Evolutionary conservation across 2,329 filamentous ascomycete species (phyloP).

Genomic region (Neophaeococcomyces aloes): DNA sequence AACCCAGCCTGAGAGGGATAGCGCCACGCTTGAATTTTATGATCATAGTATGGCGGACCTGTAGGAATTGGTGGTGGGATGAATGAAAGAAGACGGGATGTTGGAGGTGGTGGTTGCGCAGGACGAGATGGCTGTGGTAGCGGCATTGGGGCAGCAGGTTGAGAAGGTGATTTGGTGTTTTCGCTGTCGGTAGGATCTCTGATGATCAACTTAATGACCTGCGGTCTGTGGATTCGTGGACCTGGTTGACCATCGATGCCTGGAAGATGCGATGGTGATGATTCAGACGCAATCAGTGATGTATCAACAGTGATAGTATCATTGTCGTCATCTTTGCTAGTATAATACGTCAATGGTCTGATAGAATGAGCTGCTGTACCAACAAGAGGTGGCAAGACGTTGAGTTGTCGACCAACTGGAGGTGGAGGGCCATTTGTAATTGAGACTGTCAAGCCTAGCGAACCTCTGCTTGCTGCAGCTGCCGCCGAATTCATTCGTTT

Average conservation of each 20-base stretch:
- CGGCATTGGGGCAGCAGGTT: not conserved
- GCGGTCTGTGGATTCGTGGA: not conserved
- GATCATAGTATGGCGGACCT: too few species aligned
- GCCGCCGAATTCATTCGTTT: not conserved
- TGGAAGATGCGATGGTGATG: not conserved
- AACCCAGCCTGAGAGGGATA: too few species aligned
- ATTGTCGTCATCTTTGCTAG: not conserved
- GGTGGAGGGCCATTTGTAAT: not conserved
- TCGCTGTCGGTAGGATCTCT: not conserved
- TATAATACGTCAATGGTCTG: not conserved
- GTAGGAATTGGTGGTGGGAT: too few species aligned
- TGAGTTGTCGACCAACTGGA: not conserved
- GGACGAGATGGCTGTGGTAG: not conserved
- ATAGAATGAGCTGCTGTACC: not conserved
- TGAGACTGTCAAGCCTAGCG: not conserved
- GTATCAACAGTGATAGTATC: not conserved
- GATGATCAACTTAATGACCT: slow-evolving; percentile 1
- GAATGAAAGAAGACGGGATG: too few species aligned
- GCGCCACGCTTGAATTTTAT: too few species aligned
- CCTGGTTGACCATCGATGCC: too few species aligned
- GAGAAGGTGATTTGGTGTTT: not conserved
- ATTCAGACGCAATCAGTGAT: not conserved
- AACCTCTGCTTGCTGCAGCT: not conserved
- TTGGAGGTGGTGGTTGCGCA: too few species aligned
- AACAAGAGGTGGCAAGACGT: not conserved